Base-by-base conservation (phyloP, 2,329 filamentous ascomycete genomes). In the Dactylellina cionopaga region DNA sequence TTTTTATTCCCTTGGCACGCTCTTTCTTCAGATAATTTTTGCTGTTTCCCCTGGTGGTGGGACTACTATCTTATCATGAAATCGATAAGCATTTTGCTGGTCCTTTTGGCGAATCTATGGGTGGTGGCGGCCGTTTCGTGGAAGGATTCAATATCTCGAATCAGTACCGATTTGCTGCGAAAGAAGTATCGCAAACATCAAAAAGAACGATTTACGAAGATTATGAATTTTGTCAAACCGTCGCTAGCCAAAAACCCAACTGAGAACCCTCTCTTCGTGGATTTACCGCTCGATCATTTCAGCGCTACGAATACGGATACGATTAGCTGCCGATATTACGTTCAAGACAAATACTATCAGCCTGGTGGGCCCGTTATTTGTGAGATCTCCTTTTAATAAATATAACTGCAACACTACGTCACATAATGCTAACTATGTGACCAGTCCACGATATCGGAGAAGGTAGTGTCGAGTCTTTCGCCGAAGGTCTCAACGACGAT, bases 401-500 rank as follows among this genome's bases (percentile, higher is more conserved):
- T n/a, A n/a, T n/a, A n/a, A 72, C 6, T 19, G 7, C 22, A 17
- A 15, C 11, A 19, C 41, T 58, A 7, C 39, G 7, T 10, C 17
- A 24, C n/a, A n/a, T n/a, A n/a, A n/a, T 46, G 24, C 25, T 43
- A 22, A 10, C 43, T 13, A 22, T 37, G 39, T 55, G 2, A 37
- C 10, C 64, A 77, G 75, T 77, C 59, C 64, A 76, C 27, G 76
- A 77, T 64, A 74, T 75, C 52, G 76, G 76, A 24, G 76, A 77
- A 46, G 51, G 51, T 1, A 44, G 58, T 6, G 72, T 74, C 3
- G 74, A 60, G 2, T 63, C 55, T 3, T 70, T 59, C 25, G 68
- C 71, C 1, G 9, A 19, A 5, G 71, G 72, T 33, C 37, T 77
- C 10, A 39, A 51, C 1, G 68, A 72, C 24, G 68, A 72, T 25